These are phyloP conservation scores for Chrysopogon serrulatus DNA, from an alignment of 176 grass and related monocot species.

Conservation along the genomic window DNA sequence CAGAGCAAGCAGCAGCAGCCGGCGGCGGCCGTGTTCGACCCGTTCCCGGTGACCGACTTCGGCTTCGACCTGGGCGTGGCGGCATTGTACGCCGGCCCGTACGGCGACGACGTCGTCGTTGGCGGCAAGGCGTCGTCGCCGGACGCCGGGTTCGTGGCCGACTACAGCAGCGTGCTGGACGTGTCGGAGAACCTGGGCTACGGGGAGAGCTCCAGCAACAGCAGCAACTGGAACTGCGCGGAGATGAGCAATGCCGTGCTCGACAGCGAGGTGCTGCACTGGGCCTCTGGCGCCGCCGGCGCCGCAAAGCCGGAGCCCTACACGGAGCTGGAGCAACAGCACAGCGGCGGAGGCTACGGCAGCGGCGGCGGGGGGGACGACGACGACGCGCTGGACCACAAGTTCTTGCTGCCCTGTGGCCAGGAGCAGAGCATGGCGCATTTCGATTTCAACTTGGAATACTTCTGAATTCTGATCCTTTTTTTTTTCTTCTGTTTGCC, in stretches of 20 bases:
- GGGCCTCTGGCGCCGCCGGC: slow-evolving; percentile 27
- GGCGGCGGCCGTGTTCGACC: slow-evolving; percentile 46
- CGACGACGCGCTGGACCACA: slow-evolving; percentile 48
- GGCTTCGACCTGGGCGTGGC: slow-evolving; percentile 33
- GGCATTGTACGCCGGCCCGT: slow-evolving; percentile 14
- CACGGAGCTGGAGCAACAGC: slow-evolving; percentile 20
- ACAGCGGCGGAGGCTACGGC: not conserved
- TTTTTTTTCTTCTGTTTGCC: not conserved
- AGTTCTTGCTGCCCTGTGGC: slow-evolving; percentile 38
- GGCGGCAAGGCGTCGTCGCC: not conserved
- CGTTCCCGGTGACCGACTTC: slow-evolving; percentile 62
- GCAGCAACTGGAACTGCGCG: slow-evolving; percentile 67
- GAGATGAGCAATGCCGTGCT: slow-evolving; percentile 37
- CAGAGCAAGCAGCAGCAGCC: not conserved
- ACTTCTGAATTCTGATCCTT: slow-evolving; percentile 21
- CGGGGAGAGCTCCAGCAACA: slow-evolving; percentile 75
- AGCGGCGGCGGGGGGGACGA: slow-evolving; percentile 6
- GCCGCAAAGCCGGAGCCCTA: slow-evolving; percentile 28
- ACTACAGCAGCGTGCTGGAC: slow-evolving; percentile 69
- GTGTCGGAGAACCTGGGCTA: slow-evolving; percentile 68
- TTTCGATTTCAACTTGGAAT: slow-evolving; percentile 75
- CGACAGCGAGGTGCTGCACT: slow-evolving; percentile 52
- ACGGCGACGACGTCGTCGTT: not conserved
- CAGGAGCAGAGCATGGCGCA: slow-evolving; percentile 50
- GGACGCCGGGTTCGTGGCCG: slow-evolving; percentile 21